Base-by-base conservation (phyloP, 371 early-diverging fungal species). In the Rhizopus delemar region DNA sequence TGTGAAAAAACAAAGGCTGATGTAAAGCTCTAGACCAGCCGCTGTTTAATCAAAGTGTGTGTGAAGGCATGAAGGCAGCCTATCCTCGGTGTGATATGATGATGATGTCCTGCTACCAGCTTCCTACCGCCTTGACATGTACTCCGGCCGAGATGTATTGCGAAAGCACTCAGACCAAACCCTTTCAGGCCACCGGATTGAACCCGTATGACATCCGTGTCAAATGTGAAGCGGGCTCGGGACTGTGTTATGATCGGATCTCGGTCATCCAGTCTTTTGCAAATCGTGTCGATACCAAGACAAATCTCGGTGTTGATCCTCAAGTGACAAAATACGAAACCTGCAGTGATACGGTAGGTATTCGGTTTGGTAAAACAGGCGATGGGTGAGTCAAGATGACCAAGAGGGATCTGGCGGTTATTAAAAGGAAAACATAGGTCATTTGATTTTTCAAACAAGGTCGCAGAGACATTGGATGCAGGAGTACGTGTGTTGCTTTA, bases 401-500 rank as follows among this genome's bases (percentile, higher is more conserved):
- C 16, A 15, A 46, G 35, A 56, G 53, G 39, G 41, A 56, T 39
- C 51, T 65, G 35, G 60, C 41, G 48, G 41, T 59, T 41, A 55
- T 59, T 63, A 52, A 56, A 56, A 51, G 53, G 58, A 29, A 38
- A 34, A 45, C 28, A 15, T 46, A 62, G 57, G 5, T 53, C 58
- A 11, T 50, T 45, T 15, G 62, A 61, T 16, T 62, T 53, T 9
- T 49, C 50, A 2, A 7, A 32, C 11, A 48, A 57, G 16, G 67
- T 66, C 46, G 91, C 90, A 49, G 85, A 83, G 53, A 62, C 62
- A 1, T 31, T 64, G 8, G 65, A 64, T 39, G 49, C 65, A 9
- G 93, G 93, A 35, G 80, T 95, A 58, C 81, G 87, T 39, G 85
- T 96, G 11, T 69, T 97, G 48, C 70, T 97, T 22, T 97, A 95